phyloP scores from a whole-genome alignment of 371 early-diverging fungal genomes.

The Apophysomyces sp. region DNA sequence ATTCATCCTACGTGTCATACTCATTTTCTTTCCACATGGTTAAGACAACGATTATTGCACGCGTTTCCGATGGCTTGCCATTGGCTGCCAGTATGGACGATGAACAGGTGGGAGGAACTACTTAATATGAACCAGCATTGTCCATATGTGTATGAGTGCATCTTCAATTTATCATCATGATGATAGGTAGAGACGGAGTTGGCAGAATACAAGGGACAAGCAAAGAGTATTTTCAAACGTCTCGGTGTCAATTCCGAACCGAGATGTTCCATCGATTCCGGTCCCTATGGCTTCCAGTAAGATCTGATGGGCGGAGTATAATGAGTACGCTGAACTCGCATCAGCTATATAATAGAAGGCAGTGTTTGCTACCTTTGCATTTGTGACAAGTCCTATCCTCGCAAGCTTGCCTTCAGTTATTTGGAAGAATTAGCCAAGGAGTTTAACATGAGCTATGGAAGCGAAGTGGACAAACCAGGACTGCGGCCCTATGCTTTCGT shows the following conservation, averaged over 20 bases:
- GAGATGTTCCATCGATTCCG: slow-evolving; percentile 94
- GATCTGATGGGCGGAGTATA: slow-evolving; percentile 11
- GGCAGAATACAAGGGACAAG: slow-evolving; percentile 91
- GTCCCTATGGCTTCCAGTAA: slow-evolving; percentile 86
- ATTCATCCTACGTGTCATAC: too few species aligned
- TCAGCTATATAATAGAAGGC: slow-evolving; percentile 91
- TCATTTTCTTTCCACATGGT: slow-evolving; percentile 69
- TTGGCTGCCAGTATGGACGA: slow-evolving; percentile 98
- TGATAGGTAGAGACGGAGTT: slow-evolving; percentile 73
- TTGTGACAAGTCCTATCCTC: slow-evolving; percentile 93
- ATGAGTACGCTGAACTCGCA: background rate
- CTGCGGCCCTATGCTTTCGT: slow-evolving; percentile 96
- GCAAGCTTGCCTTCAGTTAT: slow-evolving; percentile 93
- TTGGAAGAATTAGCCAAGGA: slow-evolving; percentile 94
- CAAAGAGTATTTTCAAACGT: slow-evolving; percentile 87
- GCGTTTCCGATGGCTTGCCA: slow-evolving; percentile 93
- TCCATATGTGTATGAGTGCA: background rate
- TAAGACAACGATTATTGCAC: slow-evolving; percentile 91
- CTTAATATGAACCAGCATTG: background rate
- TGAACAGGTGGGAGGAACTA: slow-evolving; percentile 71
- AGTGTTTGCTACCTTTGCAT: slow-evolving; percentile 93
- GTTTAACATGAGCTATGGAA: slow-evolving; percentile 90
- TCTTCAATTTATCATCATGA: background rate
- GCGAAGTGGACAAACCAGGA: slow-evolving; percentile 80
- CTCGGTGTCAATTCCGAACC: slow-evolving; percentile 85